Base-by-base conservation (phyloP, 1,139 yeast species). In the Pichia sp. region DNA sequence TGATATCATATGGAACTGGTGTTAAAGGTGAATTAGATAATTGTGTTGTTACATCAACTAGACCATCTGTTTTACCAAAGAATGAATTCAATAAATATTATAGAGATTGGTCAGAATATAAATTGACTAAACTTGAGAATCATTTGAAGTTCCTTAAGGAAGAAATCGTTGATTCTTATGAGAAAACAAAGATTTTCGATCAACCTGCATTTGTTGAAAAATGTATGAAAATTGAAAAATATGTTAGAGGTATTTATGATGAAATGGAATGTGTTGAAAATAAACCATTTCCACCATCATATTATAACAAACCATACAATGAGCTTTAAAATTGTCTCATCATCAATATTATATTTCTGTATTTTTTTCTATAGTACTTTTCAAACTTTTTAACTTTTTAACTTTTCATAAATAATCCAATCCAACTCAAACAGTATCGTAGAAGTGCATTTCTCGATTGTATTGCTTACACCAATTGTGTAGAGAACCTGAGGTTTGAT, bases 31-130 rank as follows among this genome's bases (percentile, higher is more conserved):
- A 51, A n/a, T 48, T 56, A 35, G 71, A 66, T 47, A 61, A 61
- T 31, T 56, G 63, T 19, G 61, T 60, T 28, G 52, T 61, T 31
- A 58, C 62, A 9, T 59, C 67, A 5, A 54, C 55, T 32, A 63
- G 64, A 42, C 70, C 70, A 2, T 60, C 62, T 14, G 63, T 63
- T 20, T 51, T 61, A 31, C 64, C 63, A 31, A 56, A 64, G 12
- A 62, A 59, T 6, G 51, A 52, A 22, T 58, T 58, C 46, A 56
- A 63, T 44, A 52, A 52, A 41, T 66, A 60, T 42, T 66, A 64
- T 44, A 61, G 62, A 11, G 61, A 60, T 17, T 66, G 65, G 62
- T 51, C 60, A 28, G 57, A 54, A 20, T 68, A 59, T 52, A 58
- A 69, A 48, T 53, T 61, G 37, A 50, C 53, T 5, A 57, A 67